Evolutionary conservation across 2,329 filamentous ascomycete genomes (phyloP), one percentile per base, ranked within the genome.

Genomic region (Aspergillus sergii): DNA sequence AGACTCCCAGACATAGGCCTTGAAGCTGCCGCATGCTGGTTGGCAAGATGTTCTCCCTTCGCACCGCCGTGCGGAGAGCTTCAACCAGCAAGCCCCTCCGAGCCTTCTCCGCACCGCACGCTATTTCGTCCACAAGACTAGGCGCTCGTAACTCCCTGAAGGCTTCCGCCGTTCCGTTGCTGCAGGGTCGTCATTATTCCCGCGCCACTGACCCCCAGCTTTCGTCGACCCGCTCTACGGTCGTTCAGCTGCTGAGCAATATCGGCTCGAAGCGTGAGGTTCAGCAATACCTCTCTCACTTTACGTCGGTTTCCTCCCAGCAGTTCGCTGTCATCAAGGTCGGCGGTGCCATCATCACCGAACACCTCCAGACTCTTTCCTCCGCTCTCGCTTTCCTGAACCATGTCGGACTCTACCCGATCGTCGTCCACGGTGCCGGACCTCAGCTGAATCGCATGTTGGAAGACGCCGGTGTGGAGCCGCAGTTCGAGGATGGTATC

Each of bases 241-340:
- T 96, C 67, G 90, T 96, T 74, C 92, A 94, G 82, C 87, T 97
- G 64, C 86, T 98, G 71, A 96, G 93, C 83, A 97, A 94, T 81
- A 96, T 98, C 77, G 94, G 93, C 66, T 97, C 93, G 67, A 96
- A 96, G 86, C 86, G 94, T 65, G 94, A 99, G 83, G 93, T 96
- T 67, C 92, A 97, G 83, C 94, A 98, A 80, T 98, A 98, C 80
- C 89, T 98, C 64, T 95, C 94, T 69, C 93, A 98, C 78, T 99
- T 99, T 85, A 95, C 91, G 71, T 97, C 94, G 39, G 94, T 97
- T 66, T 95, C 93, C 51, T 96, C 93, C 41, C 94, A 98, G 82
- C 93, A 96, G 76, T 99, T 98, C 79, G 94, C 94, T 69, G 94
- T 99, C 56, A 96, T 99, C 81, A 99, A 99, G 84, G 94, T 98